A percentile compares a stretch with the other conserved stretches of the same genome.
Evolutionary conservation across 148 eudicot species (phyloP).

Genomic region (Cornus florida): DNA sequence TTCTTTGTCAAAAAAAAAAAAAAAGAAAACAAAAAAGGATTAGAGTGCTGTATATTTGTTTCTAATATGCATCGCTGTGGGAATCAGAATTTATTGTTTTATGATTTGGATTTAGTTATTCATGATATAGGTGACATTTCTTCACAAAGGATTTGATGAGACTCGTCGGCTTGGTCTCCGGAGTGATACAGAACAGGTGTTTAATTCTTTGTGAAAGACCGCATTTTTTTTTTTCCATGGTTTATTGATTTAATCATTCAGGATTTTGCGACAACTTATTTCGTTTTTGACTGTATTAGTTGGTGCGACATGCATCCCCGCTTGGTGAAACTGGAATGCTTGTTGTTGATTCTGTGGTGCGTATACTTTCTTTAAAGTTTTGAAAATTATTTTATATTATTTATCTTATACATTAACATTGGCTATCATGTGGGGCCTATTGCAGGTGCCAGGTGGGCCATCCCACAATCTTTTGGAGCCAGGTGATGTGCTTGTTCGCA

Average conservation of each 20-base stretch:
- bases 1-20: not conserved
- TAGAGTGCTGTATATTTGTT: not conserved
- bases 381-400: conserved; percentile 1
- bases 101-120: conserved; percentile 4
- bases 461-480: conserved; percentile 82
- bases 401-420: not conserved
- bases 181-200: conserved; percentile 85
- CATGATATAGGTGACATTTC: conserved; percentile 69
- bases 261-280: conserved; percentile 2
- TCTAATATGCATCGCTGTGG: not conserved
- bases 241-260: not conserved
- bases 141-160: conserved; percentile 98
- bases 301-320: conserved; percentile 85
- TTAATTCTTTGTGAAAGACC: conserved; percentile 4
- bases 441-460: conserved; percentile 98
- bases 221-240: conserved; percentile 7
- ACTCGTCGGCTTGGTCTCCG: conserved; percentile 91
- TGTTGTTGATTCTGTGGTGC: conserved; percentile 94
- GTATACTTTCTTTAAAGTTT: conserved; percentile 23
- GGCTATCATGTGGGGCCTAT: conserved; percentile 16
- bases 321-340: conserved; percentile 97
- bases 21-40: not conserved
- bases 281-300: conserved; percentile 42
- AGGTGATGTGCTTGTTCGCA: conserved; percentile 90
- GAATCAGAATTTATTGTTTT: conserved; percentile 8